Percentiles rank a stretch among this genome's conserved stretches.
phyloP scores from a whole-genome alignment of 2,329 filamentous ascomycete species.

The Nemania abortiva region DNA sequence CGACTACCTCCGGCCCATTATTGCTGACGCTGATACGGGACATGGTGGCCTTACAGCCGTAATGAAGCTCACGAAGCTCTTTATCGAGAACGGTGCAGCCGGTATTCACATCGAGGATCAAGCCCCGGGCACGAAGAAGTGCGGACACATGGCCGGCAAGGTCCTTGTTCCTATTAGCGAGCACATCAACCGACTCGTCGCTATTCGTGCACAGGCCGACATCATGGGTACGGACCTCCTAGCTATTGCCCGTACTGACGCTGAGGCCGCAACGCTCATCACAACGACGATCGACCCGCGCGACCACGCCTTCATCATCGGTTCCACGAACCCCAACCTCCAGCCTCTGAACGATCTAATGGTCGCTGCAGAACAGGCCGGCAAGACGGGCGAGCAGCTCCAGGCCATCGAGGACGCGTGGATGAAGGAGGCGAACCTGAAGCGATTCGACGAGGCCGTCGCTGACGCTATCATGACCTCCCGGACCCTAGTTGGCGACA shows the following conservation, averaged over 20 bases:
- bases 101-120: conserved; percentile 99
- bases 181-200: conserved; percentile 97
- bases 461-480: conserved; percentile 81
- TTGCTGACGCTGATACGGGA: conserved; percentile 96
- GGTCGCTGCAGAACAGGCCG: conserved; percentile 82
- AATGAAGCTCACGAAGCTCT: conserved; percentile 99
- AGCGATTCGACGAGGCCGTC: conserved; percentile 92
- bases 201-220: conserved; percentile 96
- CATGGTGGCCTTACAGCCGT: conserved; percentile 98
- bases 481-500: conserved; percentile 68
- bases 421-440: conserved; percentile 81
- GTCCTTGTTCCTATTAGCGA: conserved; percentile 96
- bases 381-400: conserved; percentile 83
- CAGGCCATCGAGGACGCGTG: conserved; percentile 94
- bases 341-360: conserved; percentile 92
- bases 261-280: conserved; percentile 96
- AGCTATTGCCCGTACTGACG: conserved; percentile 93
- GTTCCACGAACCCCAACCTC: conserved; percentile 85
- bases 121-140: conserved; percentile 98
- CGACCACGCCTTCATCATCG: conserved; percentile 94
- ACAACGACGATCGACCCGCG: conserved; percentile 95
- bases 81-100: conserved; percentile 94
- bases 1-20: conserved; percentile 95
- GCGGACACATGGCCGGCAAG: conserved; percentile 99
- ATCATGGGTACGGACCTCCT: conserved; percentile 97